phyloP scores from a whole-genome alignment of 495 filamentous ascomycete genomes.

The Platismatia glauca region DNA sequence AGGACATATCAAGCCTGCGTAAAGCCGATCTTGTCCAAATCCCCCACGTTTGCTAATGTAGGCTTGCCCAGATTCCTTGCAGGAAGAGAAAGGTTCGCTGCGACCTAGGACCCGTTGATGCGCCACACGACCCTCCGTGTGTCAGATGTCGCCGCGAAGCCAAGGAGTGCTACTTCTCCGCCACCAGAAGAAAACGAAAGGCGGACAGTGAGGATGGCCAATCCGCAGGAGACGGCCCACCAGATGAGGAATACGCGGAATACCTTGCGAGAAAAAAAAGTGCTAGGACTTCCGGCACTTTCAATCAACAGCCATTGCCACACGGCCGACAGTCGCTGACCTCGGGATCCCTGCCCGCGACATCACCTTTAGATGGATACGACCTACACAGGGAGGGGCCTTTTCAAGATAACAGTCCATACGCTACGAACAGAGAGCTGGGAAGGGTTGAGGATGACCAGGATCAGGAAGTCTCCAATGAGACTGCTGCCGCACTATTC shows the following conservation, averaged over 20 bases:
- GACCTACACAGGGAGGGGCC: slow-evolving; percentile 3
- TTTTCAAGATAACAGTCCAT: background rate
- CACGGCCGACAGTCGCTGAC: background rate
- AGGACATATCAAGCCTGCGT: slow-evolving; percentile 26
- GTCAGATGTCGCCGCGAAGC: slow-evolving; percentile 85
- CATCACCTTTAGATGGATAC: slow-evolving; percentile 17
- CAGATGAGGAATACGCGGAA: slow-evolving; percentile 37
- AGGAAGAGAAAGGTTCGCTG: slow-evolving; percentile 25
- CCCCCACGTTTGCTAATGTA: slow-evolving; percentile 2
- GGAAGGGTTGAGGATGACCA: slow-evolving; percentile 12
- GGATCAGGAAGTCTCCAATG: slow-evolving; percentile 41
- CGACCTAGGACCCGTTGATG: slow-evolving; percentile 55
- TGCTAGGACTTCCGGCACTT: slow-evolving; percentile 6
- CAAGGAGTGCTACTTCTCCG: slow-evolving; percentile 94
- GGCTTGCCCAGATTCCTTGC: slow-evolving; percentile 20
- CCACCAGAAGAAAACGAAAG: slow-evolving; percentile 89
- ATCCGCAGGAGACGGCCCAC: slow-evolving; percentile 20
- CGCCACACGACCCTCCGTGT: slow-evolving; percentile 88
- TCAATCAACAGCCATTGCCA: background rate
- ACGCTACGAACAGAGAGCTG: background rate
- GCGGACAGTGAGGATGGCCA: slow-evolving; percentile 48
- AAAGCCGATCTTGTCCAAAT: background rate
- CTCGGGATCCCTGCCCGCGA: slow-evolving; percentile 8
- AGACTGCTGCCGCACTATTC: slow-evolving; percentile 46
- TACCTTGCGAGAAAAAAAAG: slow-evolving; percentile 39